phyloP scores from a whole-genome alignment of 768 basidiomycete species.

The Lyophyllum shimeji region DNA sequence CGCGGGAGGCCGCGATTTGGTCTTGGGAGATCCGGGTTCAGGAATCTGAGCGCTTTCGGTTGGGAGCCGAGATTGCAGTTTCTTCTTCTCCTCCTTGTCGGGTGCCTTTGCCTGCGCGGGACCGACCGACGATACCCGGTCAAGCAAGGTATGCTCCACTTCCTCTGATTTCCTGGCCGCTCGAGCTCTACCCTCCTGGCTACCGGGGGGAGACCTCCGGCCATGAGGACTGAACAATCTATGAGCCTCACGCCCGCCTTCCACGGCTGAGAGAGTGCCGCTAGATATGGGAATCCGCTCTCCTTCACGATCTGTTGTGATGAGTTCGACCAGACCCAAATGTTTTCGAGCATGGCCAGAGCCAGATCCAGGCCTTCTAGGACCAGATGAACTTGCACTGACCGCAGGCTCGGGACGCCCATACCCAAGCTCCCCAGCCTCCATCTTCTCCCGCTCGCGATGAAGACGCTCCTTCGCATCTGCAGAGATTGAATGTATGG shows the following conservation, averaged over 20 bases:
- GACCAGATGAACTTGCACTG: conserved; percentile 17
- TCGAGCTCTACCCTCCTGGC: conserved; percentile 43
- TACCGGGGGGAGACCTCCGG: conserved; percentile 50
- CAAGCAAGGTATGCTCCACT: conserved; percentile 16
- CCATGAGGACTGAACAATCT: conserved; percentile 31
- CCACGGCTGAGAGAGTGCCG: neutral
- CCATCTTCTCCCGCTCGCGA: conserved; percentile 31
- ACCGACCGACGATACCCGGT: conserved; percentile 7
- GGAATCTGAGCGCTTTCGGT: neutral
- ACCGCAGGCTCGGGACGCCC: conserved; percentile 27
- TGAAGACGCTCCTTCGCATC: conserved; percentile 29
- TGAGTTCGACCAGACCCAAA: conserved; percentile 11
- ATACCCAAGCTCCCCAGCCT: conserved; percentile 31
- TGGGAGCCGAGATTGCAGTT: conserved; percentile 11
- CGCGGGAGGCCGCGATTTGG: conserved; percentile 11
- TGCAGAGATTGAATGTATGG: conserved; percentile 21
- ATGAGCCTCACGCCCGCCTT: neutral
- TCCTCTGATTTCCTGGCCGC: conserved; percentile 46
- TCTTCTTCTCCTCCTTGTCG: conserved; percentile 11
- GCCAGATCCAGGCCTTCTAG: conserved; percentile 25
- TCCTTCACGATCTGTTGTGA: conserved; percentile 7
- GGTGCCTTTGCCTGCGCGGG: conserved; percentile 7
- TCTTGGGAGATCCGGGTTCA: neutral
- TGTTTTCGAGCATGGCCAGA: conserved; percentile 17
- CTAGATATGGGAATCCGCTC: neutral